These are phyloP conservation scores for Xylaria acuta DNA, from an alignment of 495 filamentous ascomycete genomes.

Conservation along the genomic window DNA sequence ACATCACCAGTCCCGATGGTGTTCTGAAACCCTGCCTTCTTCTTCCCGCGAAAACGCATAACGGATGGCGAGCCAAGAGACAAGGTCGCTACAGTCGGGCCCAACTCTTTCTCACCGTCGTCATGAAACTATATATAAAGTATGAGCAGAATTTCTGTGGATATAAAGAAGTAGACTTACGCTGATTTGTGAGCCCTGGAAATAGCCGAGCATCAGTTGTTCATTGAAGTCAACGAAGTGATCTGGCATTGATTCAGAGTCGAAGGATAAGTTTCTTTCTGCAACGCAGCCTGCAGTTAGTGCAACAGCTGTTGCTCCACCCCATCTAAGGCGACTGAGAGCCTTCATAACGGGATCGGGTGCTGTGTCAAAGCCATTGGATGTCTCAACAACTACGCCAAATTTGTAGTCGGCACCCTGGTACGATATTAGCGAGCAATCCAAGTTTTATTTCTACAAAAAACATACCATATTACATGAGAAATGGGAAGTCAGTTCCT, in stretches of 20 bases:
- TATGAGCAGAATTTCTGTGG: slow-evolving; percentile 32
- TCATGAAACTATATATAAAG: slow-evolving; percentile 72
- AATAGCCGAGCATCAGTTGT: slow-evolving; percentile 75
- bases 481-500: slow-evolving; percentile 70
- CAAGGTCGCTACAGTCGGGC: slow-evolving; percentile 76
- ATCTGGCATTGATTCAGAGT: slow-evolving; percentile 23
- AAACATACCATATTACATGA: slow-evolving; percentile 72
- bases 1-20: slow-evolving; percentile 38
- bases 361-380: slow-evolving; percentile 67
- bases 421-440: slow-evolving; percentile 28
- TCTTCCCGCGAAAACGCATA: slow-evolving; percentile 77
- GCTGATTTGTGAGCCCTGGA: slow-evolving; percentile 70
- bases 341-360: slow-evolving; percentile 61
- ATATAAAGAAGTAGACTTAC: slow-evolving; percentile 53
- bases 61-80: slow-evolving; percentile 72
- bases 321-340: slow-evolving; percentile 71
- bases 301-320: slow-evolving; percentile 54
- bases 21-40: slow-evolving; percentile 51
- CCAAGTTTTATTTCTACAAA: background rate
- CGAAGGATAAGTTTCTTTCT: background rate
- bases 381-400: slow-evolving; percentile 66
- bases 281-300: slow-evolving; percentile 32
- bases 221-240: slow-evolving; percentile 70
- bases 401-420: slow-evolving; percentile 87
- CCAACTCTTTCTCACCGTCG: slow-evolving; percentile 79